Percentiles rank a stretch among this genome's conserved stretches.
phyloP scores from a whole-genome alignment of 129 eudicot species.

The Flaveria trinervia region DNA sequence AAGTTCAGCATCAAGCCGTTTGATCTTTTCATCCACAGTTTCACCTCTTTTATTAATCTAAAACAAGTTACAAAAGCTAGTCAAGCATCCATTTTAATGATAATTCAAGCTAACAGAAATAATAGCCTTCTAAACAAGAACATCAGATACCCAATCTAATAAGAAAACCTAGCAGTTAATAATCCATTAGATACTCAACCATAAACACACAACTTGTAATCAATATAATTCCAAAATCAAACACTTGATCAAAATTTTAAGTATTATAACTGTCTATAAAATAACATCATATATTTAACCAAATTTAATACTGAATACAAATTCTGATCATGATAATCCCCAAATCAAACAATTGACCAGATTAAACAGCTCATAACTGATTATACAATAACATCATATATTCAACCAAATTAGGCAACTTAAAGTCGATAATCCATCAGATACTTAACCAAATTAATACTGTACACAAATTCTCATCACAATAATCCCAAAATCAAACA shows the following conservation, averaged over 20 bases:
- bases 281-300: not conserved
- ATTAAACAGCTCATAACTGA: not conserved
- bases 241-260: too few species aligned
- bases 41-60: slow-evolving; percentile 96
- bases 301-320: not conserved
- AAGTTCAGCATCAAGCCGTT: slow-evolving; percentile 83
- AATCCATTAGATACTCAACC: too few species aligned
- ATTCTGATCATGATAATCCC: not conserved
- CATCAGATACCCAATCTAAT: too few species aligned
- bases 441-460: slow-evolving; percentile 10
- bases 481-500: not conserved
- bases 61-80: slow-evolving; percentile 4
- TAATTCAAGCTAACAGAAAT: not conserved
- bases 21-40: slow-evolving; percentile 83
- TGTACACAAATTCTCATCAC: too few species aligned
- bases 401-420: not conserved
- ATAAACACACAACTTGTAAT: not conserved
- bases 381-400: not conserved
- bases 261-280: not conserved
- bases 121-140: too few species aligned
- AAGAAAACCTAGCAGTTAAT: too few species aligned
- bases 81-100: slow-evolving; percentile 3
- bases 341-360: slow-evolving; percentile 10
- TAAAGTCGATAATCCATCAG: not conserved
- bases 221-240: not conserved